Evolutionary conservation across 257 asterid genomes (phyloP).

Genomic region (Jasminum sambac): DNA sequence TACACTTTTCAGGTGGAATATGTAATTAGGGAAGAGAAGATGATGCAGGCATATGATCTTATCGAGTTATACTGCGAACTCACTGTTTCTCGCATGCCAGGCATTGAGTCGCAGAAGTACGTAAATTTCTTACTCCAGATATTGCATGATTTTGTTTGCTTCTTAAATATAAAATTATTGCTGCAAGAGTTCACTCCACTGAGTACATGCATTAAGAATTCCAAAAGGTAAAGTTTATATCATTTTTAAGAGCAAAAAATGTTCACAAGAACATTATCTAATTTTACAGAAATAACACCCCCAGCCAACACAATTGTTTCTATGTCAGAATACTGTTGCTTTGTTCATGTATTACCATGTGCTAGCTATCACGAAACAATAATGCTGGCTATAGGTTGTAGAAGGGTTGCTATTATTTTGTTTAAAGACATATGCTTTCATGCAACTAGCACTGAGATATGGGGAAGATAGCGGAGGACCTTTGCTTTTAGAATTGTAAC

Average conservation of each 20-base stretch:
- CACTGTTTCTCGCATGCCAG: constrained; percentile 70
- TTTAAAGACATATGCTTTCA: too few relatives aligned
- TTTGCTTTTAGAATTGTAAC: too few relatives aligned
- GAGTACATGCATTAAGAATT: constrained; percentile 21
- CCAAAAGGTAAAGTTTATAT: constrained; percentile 4
- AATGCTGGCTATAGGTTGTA: neutral
- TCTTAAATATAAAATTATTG: constrained; percentile 14
- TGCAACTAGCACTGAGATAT: too few relatives aligned
- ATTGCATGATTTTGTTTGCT: constrained; percentile 3
- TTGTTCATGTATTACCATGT: neutral
- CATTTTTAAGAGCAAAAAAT: neutral
- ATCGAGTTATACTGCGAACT: constrained; percentile 89
- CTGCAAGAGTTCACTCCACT: constrained; percentile 2
- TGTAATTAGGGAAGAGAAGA: constrained; percentile 94
- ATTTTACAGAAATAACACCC: neutral
- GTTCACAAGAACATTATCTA: too few relatives aligned
- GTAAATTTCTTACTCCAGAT: constrained; percentile 31
- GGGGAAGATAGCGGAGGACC: too few relatives aligned
- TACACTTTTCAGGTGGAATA: constrained; percentile 75
- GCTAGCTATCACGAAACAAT: neutral
- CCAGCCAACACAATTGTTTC: neutral
- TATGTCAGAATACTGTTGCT: neutral
- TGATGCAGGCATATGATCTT: constrained; percentile 91
- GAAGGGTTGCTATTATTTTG: neutral
- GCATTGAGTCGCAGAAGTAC: constrained; percentile 89